Evolutionary conservation across 2,329 filamentous ascomycete species (phyloP).

Genomic region (Arthrobotrys entomopaga): DNA sequence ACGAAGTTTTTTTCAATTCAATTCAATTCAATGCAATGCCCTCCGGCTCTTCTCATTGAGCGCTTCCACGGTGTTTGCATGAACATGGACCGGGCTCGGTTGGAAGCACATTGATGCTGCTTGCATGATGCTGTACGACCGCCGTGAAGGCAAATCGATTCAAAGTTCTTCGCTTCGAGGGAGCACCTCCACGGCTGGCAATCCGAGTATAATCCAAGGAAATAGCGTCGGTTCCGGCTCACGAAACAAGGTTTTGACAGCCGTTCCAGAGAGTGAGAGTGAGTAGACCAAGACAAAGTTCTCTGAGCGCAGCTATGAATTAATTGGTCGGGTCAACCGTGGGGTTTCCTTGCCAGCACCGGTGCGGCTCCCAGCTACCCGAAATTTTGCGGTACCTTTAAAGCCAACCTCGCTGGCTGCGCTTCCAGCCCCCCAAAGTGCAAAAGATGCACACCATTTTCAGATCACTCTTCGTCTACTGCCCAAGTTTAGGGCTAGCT

Average conservation of each 20-base stretch:
- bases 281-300: conserved; percentile 33
- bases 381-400: conserved; percentile 16
- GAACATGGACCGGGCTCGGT: conserved; percentile 10
- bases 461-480: too few species aligned
- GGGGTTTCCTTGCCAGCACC: conserved; percentile 15
- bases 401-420: background rate
- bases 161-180: too few species aligned
- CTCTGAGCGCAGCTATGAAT: conserved; percentile 16
- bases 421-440: too few species aligned
- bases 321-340: background rate
- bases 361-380: conserved; percentile 20
- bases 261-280: conserved; percentile 39
- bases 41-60: background rate
- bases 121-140: conserved; percentile 50
- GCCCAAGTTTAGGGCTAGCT: too few species aligned
- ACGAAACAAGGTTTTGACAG: conserved; percentile 53
- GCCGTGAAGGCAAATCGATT: background rate
- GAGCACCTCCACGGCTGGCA: too few species aligned
- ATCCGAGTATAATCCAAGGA: too few species aligned
- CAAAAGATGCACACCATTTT: too few species aligned
- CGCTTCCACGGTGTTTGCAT: background rate
- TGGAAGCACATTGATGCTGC: conserved; percentile 33
- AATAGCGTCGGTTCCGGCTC: too few species aligned
- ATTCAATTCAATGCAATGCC: background rate
- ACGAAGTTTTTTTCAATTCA: too few species aligned